These are phyloP conservation scores for Penicillium diatomitis DNA, from an alignment of 495 filamentous ascomycete genomes.

Conservation along the genomic window DNA sequence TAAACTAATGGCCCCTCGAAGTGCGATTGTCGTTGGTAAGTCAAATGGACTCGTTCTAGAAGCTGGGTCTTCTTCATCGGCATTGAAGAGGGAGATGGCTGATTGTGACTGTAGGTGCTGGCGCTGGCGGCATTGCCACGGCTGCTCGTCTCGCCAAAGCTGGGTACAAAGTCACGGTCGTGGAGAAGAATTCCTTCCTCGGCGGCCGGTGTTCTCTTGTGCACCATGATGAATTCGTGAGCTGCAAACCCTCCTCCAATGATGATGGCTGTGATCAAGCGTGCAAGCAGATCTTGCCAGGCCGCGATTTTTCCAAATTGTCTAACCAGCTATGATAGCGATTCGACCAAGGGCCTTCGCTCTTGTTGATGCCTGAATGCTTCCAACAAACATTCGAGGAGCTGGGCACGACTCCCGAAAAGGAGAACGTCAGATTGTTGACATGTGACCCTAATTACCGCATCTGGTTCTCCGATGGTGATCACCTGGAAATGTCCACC, in stretches of 20 bases:
- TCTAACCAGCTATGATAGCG: constrained; percentile 26
- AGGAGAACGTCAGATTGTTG: constrained; percentile 49
- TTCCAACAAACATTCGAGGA: constrained; percentile 57
- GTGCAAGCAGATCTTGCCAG: too few species aligned
- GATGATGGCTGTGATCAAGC: neutral
- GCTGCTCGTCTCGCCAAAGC: constrained; percentile 59
- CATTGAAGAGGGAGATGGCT: too few species aligned
- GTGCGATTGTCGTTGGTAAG: constrained; percentile 1
- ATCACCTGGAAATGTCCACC: constrained; percentile 46
- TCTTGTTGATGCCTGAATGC: constrained; percentile 56
- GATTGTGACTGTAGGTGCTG: constrained; percentile 41
- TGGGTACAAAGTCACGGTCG: constrained; percentile 54
- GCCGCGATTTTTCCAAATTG: too few species aligned
- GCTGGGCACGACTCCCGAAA: constrained; percentile 49
- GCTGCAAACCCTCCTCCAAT: neutral
- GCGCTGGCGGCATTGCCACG: constrained; percentile 56
- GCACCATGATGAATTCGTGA: constrained; percentile 41
- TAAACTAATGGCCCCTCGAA: neutral
- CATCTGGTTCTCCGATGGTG: constrained; percentile 56
- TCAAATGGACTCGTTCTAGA: neutral
- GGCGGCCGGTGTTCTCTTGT: constrained; percentile 57
- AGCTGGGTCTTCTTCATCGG: too few species aligned
- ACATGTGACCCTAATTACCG: constrained; percentile 67
- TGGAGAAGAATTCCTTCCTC: constrained; percentile 60
- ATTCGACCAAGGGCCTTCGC: constrained; percentile 64